phyloP scores from a whole-genome alignment of 306 rosid species.

The Prunus dulcis region DNA sequence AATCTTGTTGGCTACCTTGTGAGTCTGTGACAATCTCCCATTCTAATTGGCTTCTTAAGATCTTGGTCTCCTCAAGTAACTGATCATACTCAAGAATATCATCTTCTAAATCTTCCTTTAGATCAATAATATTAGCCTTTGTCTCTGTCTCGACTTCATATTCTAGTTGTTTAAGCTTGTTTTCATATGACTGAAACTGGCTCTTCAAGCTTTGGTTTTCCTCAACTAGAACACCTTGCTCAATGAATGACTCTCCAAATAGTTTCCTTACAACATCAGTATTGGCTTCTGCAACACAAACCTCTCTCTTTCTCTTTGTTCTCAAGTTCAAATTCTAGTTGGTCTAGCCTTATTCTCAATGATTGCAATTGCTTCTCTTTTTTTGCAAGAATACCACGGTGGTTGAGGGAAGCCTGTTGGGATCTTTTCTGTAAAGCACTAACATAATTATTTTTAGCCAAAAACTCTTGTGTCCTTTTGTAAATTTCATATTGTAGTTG shows the following conservation, averaged over 20 bases:
- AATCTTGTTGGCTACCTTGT: neutral
- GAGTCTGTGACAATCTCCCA: slow-evolving; percentile 35
- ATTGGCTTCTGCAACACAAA: slow-evolving; percentile 56
- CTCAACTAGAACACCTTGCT: slow-evolving; percentile 27
- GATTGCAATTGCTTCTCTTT: neutral
- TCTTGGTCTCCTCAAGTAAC: slow-evolving; percentile 76
- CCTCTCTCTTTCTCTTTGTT: slow-evolving; percentile 41
- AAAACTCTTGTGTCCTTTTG: neutral
- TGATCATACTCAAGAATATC: slow-evolving; percentile 81
- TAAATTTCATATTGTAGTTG: neutral
- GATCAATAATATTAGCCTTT: neutral
- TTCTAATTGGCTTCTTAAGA: slow-evolving; percentile 55
- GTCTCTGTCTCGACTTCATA: neutral
- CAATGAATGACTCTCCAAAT: slow-evolving; percentile 80
- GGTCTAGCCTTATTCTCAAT: slow-evolving; percentile 39
- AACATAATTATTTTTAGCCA: neutral
- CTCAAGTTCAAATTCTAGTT: slow-evolving; percentile 56
- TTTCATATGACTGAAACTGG: neutral
- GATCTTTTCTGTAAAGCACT: neutral
- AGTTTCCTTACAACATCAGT: slow-evolving; percentile 66
- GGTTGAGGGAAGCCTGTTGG: neutral
- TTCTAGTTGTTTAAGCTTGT: neutral
- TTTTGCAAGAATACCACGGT: neutral
- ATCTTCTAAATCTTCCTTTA: slow-evolving; percentile 67
- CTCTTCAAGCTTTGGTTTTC: neutral